A percentile compares a stretch with the other conserved stretches of the same genome.
These are phyloP conservation scores for Mortierella antarctica DNA, from an alignment of 192 early-diverging fungal genomes.

Conservation along the genomic window DNA sequence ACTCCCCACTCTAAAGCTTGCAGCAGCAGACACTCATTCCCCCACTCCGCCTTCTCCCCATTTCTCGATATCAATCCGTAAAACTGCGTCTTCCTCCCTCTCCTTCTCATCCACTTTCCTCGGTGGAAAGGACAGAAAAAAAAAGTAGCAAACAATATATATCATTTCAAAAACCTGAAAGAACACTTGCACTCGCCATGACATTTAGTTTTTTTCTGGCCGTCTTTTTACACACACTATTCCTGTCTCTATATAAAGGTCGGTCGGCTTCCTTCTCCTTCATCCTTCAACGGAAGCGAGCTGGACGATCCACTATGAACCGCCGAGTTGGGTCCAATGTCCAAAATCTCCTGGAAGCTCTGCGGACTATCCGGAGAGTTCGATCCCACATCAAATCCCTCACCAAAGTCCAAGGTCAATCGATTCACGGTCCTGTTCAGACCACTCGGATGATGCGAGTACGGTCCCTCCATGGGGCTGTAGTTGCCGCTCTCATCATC, in stretches of 20 bases:
- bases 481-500: constrained; percentile 48
- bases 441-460: constrained; percentile 30
- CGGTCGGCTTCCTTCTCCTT: constrained; percentile 14
- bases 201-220: background rate
- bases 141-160: no score
- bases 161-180: no score
- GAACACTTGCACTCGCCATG: no score
- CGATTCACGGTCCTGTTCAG: constrained; percentile 33
- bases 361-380: constrained; percentile 48
- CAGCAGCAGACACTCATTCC: background rate
- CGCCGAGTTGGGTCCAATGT: constrained; percentile 29
- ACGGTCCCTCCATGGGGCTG: constrained; percentile 35
- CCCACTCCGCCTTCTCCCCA: background rate
- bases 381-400: constrained; percentile 40
- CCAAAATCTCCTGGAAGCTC: constrained; percentile 44
- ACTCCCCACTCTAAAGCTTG: background rate
- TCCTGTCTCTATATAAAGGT: constrained; percentile 14
- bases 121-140: background rate
- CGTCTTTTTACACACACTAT: background rate
- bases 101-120: background rate
- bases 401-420: constrained; percentile 45
- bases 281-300: constrained; percentile 36
- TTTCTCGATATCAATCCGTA: background rate
- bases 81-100: background rate
- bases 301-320: constrained; percentile 37